Evolutionary conservation across 805 yeast genomes (phyloP).

Genomic region (Pichia kluyveri): DNA sequence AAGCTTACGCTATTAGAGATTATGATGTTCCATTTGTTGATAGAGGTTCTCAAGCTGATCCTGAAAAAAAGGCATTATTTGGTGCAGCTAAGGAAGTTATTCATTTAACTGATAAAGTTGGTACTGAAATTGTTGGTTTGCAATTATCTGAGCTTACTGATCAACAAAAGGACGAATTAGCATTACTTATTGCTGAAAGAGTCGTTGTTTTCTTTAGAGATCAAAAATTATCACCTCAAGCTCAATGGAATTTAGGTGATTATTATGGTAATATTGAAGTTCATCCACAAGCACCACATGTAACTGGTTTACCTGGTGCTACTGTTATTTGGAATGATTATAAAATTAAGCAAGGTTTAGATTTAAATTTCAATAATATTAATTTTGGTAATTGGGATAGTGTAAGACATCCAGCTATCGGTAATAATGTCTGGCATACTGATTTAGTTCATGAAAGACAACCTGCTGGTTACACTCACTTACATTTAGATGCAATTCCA

Average conservation of each 20-base stretch:
- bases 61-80: constrained; percentile 32
- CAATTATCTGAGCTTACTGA: constrained; percentile 35
- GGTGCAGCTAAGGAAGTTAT: constrained; percentile 33
- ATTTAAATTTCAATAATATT: constrained; percentile 13
- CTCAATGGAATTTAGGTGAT: constrained; percentile 35
- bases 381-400: constrained; percentile 15
- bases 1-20: constrained; percentile 29
- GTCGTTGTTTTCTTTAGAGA: constrained; percentile 43
- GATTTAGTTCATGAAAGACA: constrained; percentile 43
- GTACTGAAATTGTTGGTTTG: constrained; percentile 41
- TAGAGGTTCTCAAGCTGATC: constrained; percentile 30
- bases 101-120: constrained; percentile 36
- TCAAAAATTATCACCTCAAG: constrained; percentile 35
- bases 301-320: constrained; percentile 29
- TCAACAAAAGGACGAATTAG: constrained; percentile 38
- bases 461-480: constrained; percentile 48
- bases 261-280: constrained; percentile 37
- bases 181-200: constrained; percentile 38
- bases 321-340: constrained; percentile 36
- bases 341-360: constrained; percentile 18
- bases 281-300: constrained; percentile 29
- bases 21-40: constrained; percentile 26
- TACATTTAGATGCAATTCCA: constrained; percentile 43
- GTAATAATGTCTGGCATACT: constrained; percentile 37
- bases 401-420: constrained; percentile 6